A percentile compares a stretch with the other conserved stretches of the same genome.
Conservation (phyloP, 2,329 filamentous ascomycete species). For the Exophiala lecanii-corni region DNA sequence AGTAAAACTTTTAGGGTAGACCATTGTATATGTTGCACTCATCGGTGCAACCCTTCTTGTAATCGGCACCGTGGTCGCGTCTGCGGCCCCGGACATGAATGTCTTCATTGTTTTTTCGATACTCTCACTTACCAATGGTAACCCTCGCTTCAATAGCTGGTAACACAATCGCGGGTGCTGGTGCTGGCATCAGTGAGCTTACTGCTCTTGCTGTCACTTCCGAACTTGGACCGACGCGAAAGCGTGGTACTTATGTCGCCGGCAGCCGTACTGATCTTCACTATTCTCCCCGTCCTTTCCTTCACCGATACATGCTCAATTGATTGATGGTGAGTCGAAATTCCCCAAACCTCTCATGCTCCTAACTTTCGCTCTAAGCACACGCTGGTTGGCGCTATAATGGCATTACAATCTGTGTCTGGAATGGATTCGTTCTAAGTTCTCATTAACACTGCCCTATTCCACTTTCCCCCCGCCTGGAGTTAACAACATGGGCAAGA, state of each 20-base stretch:
- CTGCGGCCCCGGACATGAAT: slow-evolving; percentile 56
- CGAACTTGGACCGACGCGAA: slow-evolving; percentile 62
- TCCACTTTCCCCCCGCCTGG: slow-evolving; percentile 45
- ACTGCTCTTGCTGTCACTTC: slow-evolving; percentile 64
- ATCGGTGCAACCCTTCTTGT: slow-evolving; percentile 52
- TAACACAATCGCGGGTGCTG: slow-evolving; percentile 57
- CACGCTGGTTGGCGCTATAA: slow-evolving; percentile 20
- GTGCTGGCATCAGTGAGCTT: slow-evolving; percentile 63
- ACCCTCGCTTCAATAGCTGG: slow-evolving; percentile 42
- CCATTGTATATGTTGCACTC: slow-evolving; percentile 55
- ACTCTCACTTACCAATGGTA: background rate
- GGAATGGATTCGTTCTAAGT: slow-evolving; percentile 40
- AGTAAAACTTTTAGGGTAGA: too few species aligned
- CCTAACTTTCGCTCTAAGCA: slow-evolving; percentile 1
- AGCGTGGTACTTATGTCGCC: slow-evolving; percentile 61
- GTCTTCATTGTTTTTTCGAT: slow-evolving; percentile 38
- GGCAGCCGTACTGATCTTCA: slow-evolving; percentile 56
- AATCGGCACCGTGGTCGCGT: slow-evolving; percentile 56
- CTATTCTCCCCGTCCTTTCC: slow-evolving; percentile 59
- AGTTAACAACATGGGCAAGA: slow-evolving; percentile 29
- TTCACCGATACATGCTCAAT: slow-evolving; percentile 57
- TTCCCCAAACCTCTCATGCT: background rate
- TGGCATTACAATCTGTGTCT: slow-evolving; percentile 28
- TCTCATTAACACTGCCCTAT: slow-evolving; percentile 37
- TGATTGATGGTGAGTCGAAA: slow-evolving; percentile 38